Base-by-base conservation (phyloP, 2,329 filamentous ascomycete species). In the Grosmannia clavigera region DNA sequence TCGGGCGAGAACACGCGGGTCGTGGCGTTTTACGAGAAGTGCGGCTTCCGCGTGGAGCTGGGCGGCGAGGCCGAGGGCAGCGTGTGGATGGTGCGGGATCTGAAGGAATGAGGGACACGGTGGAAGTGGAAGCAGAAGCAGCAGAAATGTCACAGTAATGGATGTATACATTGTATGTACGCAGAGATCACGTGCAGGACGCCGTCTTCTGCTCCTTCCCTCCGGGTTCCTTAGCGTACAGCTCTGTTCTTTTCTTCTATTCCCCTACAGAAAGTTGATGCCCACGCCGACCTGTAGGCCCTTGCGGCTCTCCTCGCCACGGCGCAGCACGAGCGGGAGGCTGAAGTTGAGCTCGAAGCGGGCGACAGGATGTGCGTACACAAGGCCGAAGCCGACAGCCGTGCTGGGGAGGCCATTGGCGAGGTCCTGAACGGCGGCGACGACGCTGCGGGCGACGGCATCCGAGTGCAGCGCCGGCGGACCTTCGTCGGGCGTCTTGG, bases 271-370 rank as follows among this genome's bases (percentile, higher is more conserved):
- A 71, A 99, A 96, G 75, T 89, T 95, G 69, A 99, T 91, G 57
- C 94, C 94, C 50, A 99, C 90, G n/a, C 94, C 94, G 67, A 99
- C 86, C 71, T 94, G 91, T 64, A 99, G 70, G 1, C 94, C 94
- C 75, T 99, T 99, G 60, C 92, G 83, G 19, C 84, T 86, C 67
- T 94, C 86, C 74, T 99, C 94, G 43, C 90, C 91, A 64, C 81
- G 86, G 61, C 94, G 81, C 68, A 90, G 72, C 22, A 92, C 86
- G 61, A 99, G 72, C 1, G 94, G 94, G 65, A 99, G 72, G 67
- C 88, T 91, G 71, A 99, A 96, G 74, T 99, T 99, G 66, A 99
- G 78, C 76, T 99, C 94, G 65, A 99, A 96, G 60, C 94, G 78
- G 12, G 94, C 94, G 25, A 92, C 87, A 0, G 92, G 92, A 69